Percentiles rank a stretch among this genome's conserved stretches.
These are phyloP conservation scores for Mortierella sp. DNA, from an alignment of 371 early-diverging fungal species.

Conservation along the genomic window DNA sequence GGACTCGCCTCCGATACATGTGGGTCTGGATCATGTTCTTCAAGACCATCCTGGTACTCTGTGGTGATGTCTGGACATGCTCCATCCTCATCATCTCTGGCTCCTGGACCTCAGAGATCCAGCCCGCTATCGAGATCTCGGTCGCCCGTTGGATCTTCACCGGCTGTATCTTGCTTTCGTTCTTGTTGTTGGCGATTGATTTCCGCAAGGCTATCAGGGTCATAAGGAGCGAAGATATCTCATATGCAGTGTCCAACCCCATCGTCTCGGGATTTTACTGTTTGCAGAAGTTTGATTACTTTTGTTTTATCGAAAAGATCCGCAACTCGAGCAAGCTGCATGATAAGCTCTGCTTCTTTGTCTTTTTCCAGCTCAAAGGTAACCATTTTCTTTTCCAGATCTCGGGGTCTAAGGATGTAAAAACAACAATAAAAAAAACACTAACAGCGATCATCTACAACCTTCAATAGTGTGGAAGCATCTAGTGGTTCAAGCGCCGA, in stretches of 20 bases:
- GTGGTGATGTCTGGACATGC: conserved; percentile 43
- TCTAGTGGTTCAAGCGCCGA: conserved; percentile 71
- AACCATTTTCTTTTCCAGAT: not conserved
- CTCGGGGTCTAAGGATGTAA: not conserved
- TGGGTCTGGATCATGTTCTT: conserved; percentile 40
- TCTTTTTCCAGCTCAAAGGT: conserved; percentile 73
- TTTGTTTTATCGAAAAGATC: conserved; percentile 72
- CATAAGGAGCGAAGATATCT: conserved; percentile 67
- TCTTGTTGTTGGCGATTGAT: conserved; percentile 63
- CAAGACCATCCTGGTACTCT: conserved; percentile 33
- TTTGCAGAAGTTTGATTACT: conserved; percentile 64
- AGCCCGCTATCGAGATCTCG: conserved; percentile 27
- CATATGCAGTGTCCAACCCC: conserved; percentile 66
- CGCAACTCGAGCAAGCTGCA: conserved; percentile 59
- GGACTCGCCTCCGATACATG: conserved; percentile 24
- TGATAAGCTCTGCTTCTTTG: conserved; percentile 71
- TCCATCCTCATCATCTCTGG: conserved; percentile 36
- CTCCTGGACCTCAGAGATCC: conserved; percentile 22
- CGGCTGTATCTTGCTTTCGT: conserved; percentile 64
- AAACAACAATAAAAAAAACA: not conserved
- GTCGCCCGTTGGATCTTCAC: conserved; percentile 62
- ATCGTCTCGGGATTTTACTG: conserved; percentile 63
- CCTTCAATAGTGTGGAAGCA: conserved; percentile 67
- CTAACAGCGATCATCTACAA: not conserved
- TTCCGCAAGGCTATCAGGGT: conserved; percentile 65